These are phyloP conservation scores for Pleurotus pulmonarius DNA, from an alignment of 768 basidiomycete species.

Conservation along the genomic window DNA sequence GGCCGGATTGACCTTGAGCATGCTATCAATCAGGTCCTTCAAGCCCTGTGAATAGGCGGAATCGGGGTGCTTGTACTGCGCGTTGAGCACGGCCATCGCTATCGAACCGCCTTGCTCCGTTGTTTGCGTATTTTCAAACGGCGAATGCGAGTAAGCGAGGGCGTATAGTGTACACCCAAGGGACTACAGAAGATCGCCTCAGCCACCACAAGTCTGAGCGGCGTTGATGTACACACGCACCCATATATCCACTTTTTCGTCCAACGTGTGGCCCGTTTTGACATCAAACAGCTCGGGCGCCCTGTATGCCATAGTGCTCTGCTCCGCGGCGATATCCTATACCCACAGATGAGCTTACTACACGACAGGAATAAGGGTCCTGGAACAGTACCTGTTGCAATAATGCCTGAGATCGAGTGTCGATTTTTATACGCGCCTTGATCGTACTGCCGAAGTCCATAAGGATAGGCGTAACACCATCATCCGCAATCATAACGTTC, in stretches of 20 bases:
- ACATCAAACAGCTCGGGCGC: slow-evolving; percentile 98
- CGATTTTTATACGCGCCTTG: slow-evolving; percentile 80
- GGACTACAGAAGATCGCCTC: slow-evolving; percentile 49
- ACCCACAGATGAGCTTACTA: slow-evolving; percentile 1
- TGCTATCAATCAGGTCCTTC: slow-evolving; percentile 75
- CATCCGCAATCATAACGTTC: slow-evolving; percentile 96
- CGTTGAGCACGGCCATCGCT: slow-evolving; percentile 95
- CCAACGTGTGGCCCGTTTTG: slow-evolving; percentile 80
- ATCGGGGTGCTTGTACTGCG: slow-evolving; percentile 85
- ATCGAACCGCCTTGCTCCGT: slow-evolving; percentile 95
- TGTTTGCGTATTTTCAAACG: slow-evolving; percentile 90
- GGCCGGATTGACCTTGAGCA: slow-evolving; percentile 79
- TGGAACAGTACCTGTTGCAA: slow-evolving; percentile 67
- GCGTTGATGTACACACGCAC: slow-evolving; percentile 37
- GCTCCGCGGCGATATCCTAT: slow-evolving; percentile 93
- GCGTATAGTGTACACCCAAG: slow-evolving; percentile 95
- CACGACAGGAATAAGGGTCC: not conserved
- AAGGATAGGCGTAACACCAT: slow-evolving; percentile 80
- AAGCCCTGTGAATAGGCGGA: slow-evolving; percentile 86
- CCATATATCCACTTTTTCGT: slow-evolving; percentile 98
- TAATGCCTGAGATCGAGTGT: slow-evolving; percentile 82
- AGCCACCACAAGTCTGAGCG: not conserved
- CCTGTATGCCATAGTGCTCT: slow-evolving; percentile 97
- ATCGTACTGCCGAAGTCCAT: slow-evolving; percentile 98
- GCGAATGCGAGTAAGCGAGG: slow-evolving; percentile 92